Evolutionary conservation across 1,284 basidiomycete species (phyloP).

Genomic region (Tilletiaria anomala): DNA sequence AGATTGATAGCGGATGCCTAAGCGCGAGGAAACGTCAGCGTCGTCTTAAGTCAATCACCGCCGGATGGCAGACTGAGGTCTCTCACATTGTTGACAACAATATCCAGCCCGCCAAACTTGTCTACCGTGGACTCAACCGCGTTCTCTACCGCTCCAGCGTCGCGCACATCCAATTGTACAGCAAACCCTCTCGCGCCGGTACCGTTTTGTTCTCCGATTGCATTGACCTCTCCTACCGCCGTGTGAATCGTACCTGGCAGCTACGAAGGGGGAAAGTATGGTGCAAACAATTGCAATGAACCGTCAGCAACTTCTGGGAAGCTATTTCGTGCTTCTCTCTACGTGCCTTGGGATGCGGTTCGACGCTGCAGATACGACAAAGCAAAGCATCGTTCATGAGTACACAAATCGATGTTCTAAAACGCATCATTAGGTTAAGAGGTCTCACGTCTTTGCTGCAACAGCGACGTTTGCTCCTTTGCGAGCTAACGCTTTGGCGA

Average conservation of each 20-base stretch:
- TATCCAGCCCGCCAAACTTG: constrained; percentile 32
- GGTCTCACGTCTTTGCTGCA: background rate
- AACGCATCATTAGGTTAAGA: too few species aligned
- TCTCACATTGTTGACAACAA: constrained; percentile 37
- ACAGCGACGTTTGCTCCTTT: background rate
- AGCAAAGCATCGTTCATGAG: too few species aligned
- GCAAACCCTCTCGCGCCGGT: constrained; percentile 16
- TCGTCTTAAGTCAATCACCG: background rate
- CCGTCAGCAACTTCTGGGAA: too few species aligned
- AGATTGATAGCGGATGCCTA: constrained; percentile 35
- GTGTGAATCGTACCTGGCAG: constrained; percentile 38
- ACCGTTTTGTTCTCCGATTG: constrained; percentile 8
- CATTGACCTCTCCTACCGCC: constrained; percentile 30
- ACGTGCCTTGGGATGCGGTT: too few species aligned
- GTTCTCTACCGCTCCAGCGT: constrained; percentile 18
- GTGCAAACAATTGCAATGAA: too few species aligned
- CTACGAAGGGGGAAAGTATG: constrained; percentile 13
- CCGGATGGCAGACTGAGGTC: too few species aligned
- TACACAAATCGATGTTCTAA: too few species aligned
- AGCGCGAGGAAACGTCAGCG: background rate
- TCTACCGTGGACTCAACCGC: constrained; percentile 16
- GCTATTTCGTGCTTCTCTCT: too few species aligned
- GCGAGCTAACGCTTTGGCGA: constrained; percentile 1
- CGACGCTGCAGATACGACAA: too few species aligned
- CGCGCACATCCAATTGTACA: constrained; percentile 35